Evolutionary conservation across 306 rosid genomes (phyloP), one percentile per base, ranked within the genome.

Genomic region (cucumber (Cucumis sativus)): DNA sequence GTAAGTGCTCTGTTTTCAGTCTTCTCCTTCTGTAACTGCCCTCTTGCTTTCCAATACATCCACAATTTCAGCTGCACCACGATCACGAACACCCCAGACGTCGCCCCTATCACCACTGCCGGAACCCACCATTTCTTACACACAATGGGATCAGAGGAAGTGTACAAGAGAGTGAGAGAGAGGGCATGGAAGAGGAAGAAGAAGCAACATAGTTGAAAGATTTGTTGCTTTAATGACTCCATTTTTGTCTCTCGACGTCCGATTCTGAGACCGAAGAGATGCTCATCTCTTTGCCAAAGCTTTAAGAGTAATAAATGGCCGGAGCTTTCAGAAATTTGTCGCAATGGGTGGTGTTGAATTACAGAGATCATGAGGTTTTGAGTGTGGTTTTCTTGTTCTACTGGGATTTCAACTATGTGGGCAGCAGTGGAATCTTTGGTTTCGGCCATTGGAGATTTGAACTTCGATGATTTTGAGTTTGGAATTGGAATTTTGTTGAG

Each of bases 221-320:
- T 83, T 39, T 90, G 93, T 11, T 86, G 82, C 79, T 63, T 82
- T 16, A 84, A 71, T 0, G 92, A 84, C 62, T 85, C 90, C 85
- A 95, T 30, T 83, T 90, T 59, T 21, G 90, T 77, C 68, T 92
- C 97, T 62, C 84, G 89, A 0, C 74, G 79, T 0, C 89, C 80
- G 1, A 92, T 87, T 12, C 89, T 79, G 18, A 84, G 79, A 52
- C 90, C 89, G 18, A 79, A 87, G 49, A 95, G 82, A 33, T 87
- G 85, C 64, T 95, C 99, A 37, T 92, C 92, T 79, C 99, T 88
- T 30, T 91, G 97, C 93, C 93, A 91, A 47, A 95, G 97, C 83
- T 91, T 95, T 21, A 95, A 87, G 18, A 92, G 96, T 65, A 95
- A 62, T 54, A 95, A 88, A 52, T 92, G 99, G 16, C 99, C 99